A percentile compares a stretch with the other conserved stretches of the same genome.
These are phyloP conservation scores for Stemphylium vesicarium DNA, from an alignment of 2,329 filamentous ascomycete species.

Conservation along the genomic window DNA sequence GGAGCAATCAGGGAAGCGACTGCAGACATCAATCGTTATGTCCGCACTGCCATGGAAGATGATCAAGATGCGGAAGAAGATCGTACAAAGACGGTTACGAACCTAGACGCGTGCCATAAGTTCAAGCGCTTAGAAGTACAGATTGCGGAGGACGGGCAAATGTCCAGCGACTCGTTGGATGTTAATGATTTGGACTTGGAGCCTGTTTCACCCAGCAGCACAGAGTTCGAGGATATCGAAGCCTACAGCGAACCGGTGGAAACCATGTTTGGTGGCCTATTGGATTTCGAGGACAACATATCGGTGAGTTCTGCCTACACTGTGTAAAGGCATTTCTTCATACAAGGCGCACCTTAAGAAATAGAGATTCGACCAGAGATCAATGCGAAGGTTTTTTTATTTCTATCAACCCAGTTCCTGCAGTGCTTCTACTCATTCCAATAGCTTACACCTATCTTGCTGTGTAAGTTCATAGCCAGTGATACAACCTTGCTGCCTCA, in stretches of 20 bases:
- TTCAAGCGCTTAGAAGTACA: conserved; percentile 3
- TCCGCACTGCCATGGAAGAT: not conserved
- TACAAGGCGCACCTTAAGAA: not conserved
- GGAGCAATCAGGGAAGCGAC: conserved; percentile 6
- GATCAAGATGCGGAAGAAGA: not conserved
- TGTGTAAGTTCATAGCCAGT: not conserved
- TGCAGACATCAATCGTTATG: conserved; percentile 1
- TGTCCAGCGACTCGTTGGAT: not conserved
- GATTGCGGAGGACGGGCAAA: not conserved
- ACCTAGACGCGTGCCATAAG: conserved; percentile 1
- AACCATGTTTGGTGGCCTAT: not conserved
- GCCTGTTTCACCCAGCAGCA: not conserved
- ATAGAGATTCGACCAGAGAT: not conserved
- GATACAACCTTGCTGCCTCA: not conserved
- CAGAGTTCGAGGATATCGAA: conserved; percentile 10
- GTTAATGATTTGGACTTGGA: not conserved
- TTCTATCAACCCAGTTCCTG: not conserved
- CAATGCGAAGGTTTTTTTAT: too few species aligned
- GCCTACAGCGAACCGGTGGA: not conserved
- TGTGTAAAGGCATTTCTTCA: not conserved
- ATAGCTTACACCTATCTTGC: not conserved
- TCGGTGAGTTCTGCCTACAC: not conserved
- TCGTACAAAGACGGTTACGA: not conserved
- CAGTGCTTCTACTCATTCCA: not conserved
- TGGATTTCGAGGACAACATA: not conserved